phyloP scores from a whole-genome alignment of 31 red algal species.

The Porphyra umbilicalis region DNA sequence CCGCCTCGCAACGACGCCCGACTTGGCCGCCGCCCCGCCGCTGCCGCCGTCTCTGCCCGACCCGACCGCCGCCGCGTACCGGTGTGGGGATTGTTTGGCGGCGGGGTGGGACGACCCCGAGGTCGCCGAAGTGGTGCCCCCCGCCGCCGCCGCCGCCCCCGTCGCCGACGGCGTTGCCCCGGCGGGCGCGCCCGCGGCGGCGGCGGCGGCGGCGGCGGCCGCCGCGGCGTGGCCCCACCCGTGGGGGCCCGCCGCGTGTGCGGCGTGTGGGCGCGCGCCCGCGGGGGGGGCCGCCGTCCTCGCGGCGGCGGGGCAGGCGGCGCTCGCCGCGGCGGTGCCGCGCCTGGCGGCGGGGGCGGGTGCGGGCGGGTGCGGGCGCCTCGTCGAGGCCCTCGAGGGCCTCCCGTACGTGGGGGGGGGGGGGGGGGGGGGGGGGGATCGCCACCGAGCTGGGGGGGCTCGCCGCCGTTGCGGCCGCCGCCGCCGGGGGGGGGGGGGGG shows the following conservation, averaged over 20 bases:
- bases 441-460: not conserved
- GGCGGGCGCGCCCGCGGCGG: not conserved
- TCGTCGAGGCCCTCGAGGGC: not conserved
- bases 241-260: not conserved
- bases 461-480: not conserved
- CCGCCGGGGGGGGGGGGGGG: not conserved
- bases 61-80: not conserved
- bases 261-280: not conserved
- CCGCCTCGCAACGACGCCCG: not conserved
- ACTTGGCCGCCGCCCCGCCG: not conserved
- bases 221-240: not conserved
- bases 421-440: not conserved
- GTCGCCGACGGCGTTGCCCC: not conserved
- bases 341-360: not conserved
- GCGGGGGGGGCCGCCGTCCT: not conserved
- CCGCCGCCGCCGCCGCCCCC: not conserved
- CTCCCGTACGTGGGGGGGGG: not conserved
- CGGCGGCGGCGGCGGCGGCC: not conserved
- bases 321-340: not conserved
- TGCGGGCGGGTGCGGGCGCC: not conserved
- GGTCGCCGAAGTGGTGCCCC: not conserved
- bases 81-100: not conserved
- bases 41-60: not conserved
- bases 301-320: not conserved
- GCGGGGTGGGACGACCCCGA: not conserved